Base-by-base conservation (phyloP, 305 asterid genomes). In the Rubia balearica region DNA sequence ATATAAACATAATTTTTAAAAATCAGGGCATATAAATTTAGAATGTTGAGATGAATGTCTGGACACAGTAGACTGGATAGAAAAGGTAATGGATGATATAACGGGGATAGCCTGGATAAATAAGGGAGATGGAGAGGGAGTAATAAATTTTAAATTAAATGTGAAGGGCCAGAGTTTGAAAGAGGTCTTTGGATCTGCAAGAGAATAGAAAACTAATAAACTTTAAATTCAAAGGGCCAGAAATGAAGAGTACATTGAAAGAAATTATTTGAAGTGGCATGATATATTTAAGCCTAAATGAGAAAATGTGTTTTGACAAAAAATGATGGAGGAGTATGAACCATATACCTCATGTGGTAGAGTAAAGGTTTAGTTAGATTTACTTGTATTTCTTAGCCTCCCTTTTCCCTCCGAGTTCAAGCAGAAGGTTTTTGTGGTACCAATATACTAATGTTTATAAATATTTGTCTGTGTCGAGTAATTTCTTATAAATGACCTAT, bases 401-500 rank as follows among this genome's bases (percentile, higher is more conserved):
- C 19, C 2, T 40, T 64, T 43, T 7, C 16, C 42, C 42, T 64
- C 24, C 8, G n/a, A 42, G 49, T 65, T 11, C 27, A 4, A 43
- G n/a, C 19, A 49, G 14, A 17, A 30, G 63, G 48, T 24, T 8
- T 16, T 33, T 68, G 46, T 49, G 33, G 11, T 68, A 2, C 46
- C 48, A 16, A 27, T 24, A 6, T 48, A 16, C 10, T 51, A 51
- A 17, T 40, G 24, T 30, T 3, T 68, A 17, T 7, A 17, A 27
- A 30, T 61, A 14, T 30, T 33, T 33, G 41, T 3, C 9, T 36
- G 13, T 68, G 19, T 61, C 16, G 21, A 68, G 64, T 60, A 19
- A 68, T 21, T 43, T 67, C 66, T 74, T 11, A 43, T 33, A 42
- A 24, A 21, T 68, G 17, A 41, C 33, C 41, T 68, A 21, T 36